Conservation (phyloP, 331 rosid species). For the Stylosanthes scabra region DNA sequence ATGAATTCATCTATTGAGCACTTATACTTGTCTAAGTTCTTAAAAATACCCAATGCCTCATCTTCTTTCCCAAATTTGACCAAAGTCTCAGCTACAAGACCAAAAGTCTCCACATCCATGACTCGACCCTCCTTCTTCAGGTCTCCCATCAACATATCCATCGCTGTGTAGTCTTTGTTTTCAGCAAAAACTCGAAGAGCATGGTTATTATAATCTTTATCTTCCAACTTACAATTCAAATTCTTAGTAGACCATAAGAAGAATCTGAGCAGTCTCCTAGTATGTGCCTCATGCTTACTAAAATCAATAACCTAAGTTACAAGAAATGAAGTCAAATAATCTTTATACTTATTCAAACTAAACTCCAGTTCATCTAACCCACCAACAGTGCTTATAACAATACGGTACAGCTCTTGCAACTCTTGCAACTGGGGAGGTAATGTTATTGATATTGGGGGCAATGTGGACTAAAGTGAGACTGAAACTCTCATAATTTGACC, state of each 20-base stretch:
- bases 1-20: conserved; percentile 67
- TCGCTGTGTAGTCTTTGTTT: conserved; percentile 69
- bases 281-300: conserved; percentile 65
- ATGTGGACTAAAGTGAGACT: conserved; percentile 44
- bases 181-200: conserved; percentile 63
- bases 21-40: conserved; percentile 69
- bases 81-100: conserved; percentile 63
- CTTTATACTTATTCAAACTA: conserved; percentile 47
- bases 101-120: conserved; percentile 70
- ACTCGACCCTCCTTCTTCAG: conserved; percentile 62
- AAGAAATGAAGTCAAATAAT: conserved; percentile 59
- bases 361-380: conserved; percentile 82
- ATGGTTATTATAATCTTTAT: conserved; percentile 69
- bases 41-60: conserved; percentile 82
- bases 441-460: conserved; percentile 32
- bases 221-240: conserved; percentile 56
- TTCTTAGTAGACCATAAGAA: conserved; percentile 76
- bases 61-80: conserved; percentile 78
- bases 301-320: conserved; percentile 65
- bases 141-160: conserved; percentile 66
- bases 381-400: conserved; percentile 58
- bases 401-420: conserved; percentile 58
- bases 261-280: conserved; percentile 74
- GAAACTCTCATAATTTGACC: conserved; percentile 29
- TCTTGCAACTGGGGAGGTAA: conserved; percentile 42